These are phyloP conservation scores for Hortiboletus flavorubellus DNA, from an alignment of 768 basidiomycete genomes.

Conservation along the genomic window DNA sequence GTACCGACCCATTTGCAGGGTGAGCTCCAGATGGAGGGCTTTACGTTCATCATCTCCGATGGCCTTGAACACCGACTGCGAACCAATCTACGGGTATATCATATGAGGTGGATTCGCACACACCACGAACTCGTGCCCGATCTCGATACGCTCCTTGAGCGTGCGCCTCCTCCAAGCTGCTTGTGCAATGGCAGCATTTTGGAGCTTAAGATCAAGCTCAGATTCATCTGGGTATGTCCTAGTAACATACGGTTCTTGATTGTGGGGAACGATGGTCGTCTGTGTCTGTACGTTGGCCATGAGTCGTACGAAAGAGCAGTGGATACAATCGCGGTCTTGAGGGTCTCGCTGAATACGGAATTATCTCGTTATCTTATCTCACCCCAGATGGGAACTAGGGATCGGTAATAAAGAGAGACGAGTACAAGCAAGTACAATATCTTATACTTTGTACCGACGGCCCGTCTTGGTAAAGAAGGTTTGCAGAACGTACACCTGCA, in stretches of 20 bases:
- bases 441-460: slow-evolving; percentile 81
- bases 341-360: not conserved
- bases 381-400: not conserved
- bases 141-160: slow-evolving; percentile 60
- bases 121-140: slow-evolving; percentile 72
- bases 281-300: slow-evolving; percentile 42
- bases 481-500: slow-evolving; percentile 90
- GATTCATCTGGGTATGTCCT: slow-evolving; percentile 59
- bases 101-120: slow-evolving; percentile 23
- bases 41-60: slow-evolving; percentile 49
- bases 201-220: slow-evolving; percentile 62
- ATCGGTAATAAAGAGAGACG: slow-evolving; percentile 2
- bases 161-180: slow-evolving; percentile 63
- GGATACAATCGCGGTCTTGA: not conserved
- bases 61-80: slow-evolving; percentile 48
- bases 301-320: not conserved
- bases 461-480: slow-evolving; percentile 97
- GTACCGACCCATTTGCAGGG: slow-evolving; percentile 90
- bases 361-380: slow-evolving; percentile 14
- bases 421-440: slow-evolving; percentile 9
- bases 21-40: slow-evolving; percentile 58
- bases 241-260: slow-evolving; percentile 52
- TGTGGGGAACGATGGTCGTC: slow-evolving; percentile 84
- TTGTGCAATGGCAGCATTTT: slow-evolving; percentile 61
- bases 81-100: not conserved